These are phyloP conservation scores for Naganishia kalamii DNA, from an alignment of 768 basidiomycete genomes.

Conservation along the genomic window DNA sequence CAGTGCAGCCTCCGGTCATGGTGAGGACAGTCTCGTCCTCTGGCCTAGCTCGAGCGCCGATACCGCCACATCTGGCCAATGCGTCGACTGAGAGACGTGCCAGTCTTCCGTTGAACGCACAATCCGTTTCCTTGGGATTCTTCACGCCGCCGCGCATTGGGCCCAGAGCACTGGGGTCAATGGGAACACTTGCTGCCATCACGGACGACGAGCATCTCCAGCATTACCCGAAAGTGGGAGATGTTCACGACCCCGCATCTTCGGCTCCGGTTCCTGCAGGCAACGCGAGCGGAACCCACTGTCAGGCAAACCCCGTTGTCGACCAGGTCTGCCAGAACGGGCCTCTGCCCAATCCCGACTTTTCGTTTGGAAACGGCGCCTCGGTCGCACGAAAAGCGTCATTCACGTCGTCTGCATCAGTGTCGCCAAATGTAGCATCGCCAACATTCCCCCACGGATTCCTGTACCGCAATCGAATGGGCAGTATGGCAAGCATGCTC, in stretches of 20 bases:
- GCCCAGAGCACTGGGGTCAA: conserved; percentile 15
- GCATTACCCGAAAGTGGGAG: too few species aligned
- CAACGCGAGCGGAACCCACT: too few species aligned
- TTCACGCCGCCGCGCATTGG: conserved; percentile 42
- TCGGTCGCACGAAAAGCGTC: not conserved
- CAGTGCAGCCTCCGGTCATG: not conserved
- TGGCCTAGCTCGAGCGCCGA: conserved; percentile 19
- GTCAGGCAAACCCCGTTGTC: not conserved
- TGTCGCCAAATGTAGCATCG: not conserved
- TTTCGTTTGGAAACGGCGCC: conserved; percentile 34
- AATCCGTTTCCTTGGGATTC: conserved; percentile 34
- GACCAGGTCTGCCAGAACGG: conserved; percentile 8
- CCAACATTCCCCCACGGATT: not conserved
- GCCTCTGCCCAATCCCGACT: conserved; percentile 38
- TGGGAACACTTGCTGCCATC: conserved; percentile 32
- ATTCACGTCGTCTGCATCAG: not conserved
- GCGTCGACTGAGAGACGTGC: conserved; percentile 38
- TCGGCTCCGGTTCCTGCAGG: too few species aligned
- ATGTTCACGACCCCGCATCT: too few species aligned
- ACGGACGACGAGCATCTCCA: conserved; percentile 32
- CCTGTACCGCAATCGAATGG: conserved; percentile 29
- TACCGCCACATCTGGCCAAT: conserved; percentile 36
- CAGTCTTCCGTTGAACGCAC: conserved; percentile 20
- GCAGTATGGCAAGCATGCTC: conserved; percentile 35
- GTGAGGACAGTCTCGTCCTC: not conserved